phyloP scores from a whole-genome alignment of 2,329 filamentous ascomycete species.

The Thielaviopsis ethacetica region DNA sequence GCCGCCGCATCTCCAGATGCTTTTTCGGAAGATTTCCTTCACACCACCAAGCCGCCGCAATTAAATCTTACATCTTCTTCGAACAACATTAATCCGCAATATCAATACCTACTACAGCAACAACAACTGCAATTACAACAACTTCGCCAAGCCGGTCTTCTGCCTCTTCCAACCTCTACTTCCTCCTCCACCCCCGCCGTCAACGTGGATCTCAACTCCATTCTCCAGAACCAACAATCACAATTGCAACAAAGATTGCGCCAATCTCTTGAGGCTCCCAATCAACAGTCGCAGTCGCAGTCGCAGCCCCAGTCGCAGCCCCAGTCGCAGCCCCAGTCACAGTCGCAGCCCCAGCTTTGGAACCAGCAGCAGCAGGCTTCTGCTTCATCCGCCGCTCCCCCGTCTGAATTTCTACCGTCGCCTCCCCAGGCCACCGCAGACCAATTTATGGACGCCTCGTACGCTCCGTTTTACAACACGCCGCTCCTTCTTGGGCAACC shows the following conservation, averaged over 20 bases:
- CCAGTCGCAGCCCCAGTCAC: background rate
- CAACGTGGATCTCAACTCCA: slow-evolving; percentile 3
- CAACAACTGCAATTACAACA: background rate
- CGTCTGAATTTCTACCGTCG: slow-evolving; percentile 2
- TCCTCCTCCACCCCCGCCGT: background rate
- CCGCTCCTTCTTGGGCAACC: background rate
- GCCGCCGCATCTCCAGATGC: slow-evolving; percentile 4
- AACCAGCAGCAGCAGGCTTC: slow-evolving; percentile 6
- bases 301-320: background rate
- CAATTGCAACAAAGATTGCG: background rate
- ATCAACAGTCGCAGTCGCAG: background rate
- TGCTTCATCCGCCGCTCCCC: background rate
- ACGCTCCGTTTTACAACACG: background rate
- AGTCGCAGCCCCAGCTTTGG: background rate
- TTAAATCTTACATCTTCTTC: background rate
- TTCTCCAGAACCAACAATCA: background rate
- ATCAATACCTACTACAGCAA: background rate
- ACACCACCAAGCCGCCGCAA: slow-evolving; percentile 5
- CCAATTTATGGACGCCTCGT: slow-evolving; percentile 8
- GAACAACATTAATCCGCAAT: background rate
- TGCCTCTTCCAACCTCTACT: background rate
- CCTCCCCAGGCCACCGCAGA: slow-evolving; percentile 4
- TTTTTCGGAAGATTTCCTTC: background rate
- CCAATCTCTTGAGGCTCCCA: background rate
- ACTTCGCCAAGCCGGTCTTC: background rate